Conservation (phyloP, 2,329 filamentous ascomycete genomes). For the Rhexocercosporidium sp. region DNA sequence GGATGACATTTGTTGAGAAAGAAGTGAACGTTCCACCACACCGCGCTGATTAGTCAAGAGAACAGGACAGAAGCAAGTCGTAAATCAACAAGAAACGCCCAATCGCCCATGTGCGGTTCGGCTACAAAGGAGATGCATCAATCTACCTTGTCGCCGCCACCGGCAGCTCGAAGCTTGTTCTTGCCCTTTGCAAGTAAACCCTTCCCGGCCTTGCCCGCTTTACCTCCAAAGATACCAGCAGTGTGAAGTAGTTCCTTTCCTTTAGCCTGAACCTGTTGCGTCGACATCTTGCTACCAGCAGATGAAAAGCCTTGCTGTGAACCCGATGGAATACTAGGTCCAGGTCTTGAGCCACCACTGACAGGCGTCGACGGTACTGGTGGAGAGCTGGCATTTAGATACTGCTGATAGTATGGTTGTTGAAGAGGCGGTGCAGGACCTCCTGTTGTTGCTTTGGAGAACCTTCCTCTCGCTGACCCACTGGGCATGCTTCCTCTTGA, state of each 20-base stretch:
- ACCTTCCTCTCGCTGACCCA: constrained; percentile 32
- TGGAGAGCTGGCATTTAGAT: constrained; percentile 54
- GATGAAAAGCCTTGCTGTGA: constrained; percentile 38
- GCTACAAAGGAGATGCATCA: constrained; percentile 54
- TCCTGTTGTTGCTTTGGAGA: constrained; percentile 28
- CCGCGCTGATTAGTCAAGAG: constrained; percentile 37
- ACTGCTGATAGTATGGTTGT: constrained; percentile 62
- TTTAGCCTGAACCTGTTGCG: constrained; percentile 59
- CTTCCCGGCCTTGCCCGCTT: constrained; percentile 82
- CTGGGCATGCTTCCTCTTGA: constrained; percentile 25
- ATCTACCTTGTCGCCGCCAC: constrained; percentile 85
- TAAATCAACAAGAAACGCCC: constrained; percentile 36
- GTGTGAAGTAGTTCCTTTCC: constrained; percentile 88
- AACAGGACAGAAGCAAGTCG: constrained; percentile 17
- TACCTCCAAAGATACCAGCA: constrained; percentile 73
- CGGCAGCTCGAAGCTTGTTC: constrained; percentile 70
- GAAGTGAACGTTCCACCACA: constrained; percentile 28
- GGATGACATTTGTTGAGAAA: constrained; percentile 33
- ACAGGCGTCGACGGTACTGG: constrained; percentile 31
- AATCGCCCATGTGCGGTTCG: constrained; percentile 40
- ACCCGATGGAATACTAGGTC: constrained; percentile 25
- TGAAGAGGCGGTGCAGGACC: constrained; percentile 37
- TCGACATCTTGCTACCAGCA: constrained; percentile 37
- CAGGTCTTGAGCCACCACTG: constrained; percentile 24
- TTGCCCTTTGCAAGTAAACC: constrained; percentile 90